Evolutionary conservation across 345 rosid genomes (phyloP), one percentile per base, ranked within the genome.

Genomic region (Rhodomyrtus tomentosa): DNA sequence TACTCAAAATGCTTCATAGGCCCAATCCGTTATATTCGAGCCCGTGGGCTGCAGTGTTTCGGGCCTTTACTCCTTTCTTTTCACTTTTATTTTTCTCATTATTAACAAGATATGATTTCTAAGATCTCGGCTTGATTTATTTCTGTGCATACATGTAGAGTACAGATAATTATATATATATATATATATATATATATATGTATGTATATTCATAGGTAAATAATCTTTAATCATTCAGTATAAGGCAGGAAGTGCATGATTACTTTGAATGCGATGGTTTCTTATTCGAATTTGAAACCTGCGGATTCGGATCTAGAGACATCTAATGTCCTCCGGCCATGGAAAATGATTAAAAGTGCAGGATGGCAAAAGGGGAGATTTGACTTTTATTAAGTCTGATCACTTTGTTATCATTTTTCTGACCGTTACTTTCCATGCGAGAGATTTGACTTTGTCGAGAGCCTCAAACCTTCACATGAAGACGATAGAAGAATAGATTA

Each of bases 361-460:
- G 4, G 5, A 42, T 42, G 50, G 50, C 50, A 48, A 48, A 48
- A 48, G 50, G 50, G 12, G 2, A 48, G 11, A 48, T 48, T 48
- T 48, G 50, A 48, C 11, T 48, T 48, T 48, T 48, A 2, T 48
- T 48, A 9, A 48, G 56, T 22, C n/a, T 22, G n/a, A 54, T n/a
- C 5, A 54, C n/a, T 1, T 4, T 2, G n/a, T 6, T 0, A 32
- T 68, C 3, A 0, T 32, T 62, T 62, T 32, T 18, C 76, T 4
- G 45, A 18, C 24, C 4, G 32, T 16, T 68, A 68, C 24, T 18
- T 2, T 32, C 32, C 76, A 8, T 1, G 76, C 8, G 8, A 62
- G 74, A 32, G 42, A 16, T 7, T 32, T 62, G 42, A 62, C 10
- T 32, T 32, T 32, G 7, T 53, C 3, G 20, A 20, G 24, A 53